Evolutionary conservation across 1,139 yeast species (phyloP).

Genomic region (Debaryomyces psychrophilus): DNA sequence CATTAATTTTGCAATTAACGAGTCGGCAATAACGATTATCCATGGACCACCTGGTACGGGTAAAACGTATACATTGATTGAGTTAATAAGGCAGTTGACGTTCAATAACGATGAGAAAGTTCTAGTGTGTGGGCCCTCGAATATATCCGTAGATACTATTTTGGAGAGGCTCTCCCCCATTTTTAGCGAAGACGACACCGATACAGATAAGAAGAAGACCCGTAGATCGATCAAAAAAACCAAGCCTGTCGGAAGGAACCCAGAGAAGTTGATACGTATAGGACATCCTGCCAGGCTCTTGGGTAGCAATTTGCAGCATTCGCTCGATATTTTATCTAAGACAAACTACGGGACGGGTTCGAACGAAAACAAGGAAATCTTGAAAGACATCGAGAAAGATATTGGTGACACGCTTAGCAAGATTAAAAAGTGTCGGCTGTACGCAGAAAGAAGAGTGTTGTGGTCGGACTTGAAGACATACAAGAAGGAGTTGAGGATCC

Average conservation of each 20-base stretch:
- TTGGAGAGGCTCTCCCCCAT: slow-evolving; percentile 68
- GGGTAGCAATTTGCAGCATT: slow-evolving; percentile 64
- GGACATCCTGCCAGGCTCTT: slow-evolving; percentile 94
- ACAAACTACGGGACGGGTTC: slow-evolving; percentile 29
- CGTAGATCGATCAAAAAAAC: slow-evolving; percentile 13
- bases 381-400: slow-evolving; percentile 71
- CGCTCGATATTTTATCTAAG: slow-evolving; percentile 74
- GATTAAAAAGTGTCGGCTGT: slow-evolving; percentile 66
- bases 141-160: slow-evolving; percentile 92
- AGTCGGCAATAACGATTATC: slow-evolving; percentile 47
- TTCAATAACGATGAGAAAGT: slow-evolving; percentile 62
- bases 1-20: slow-evolving; percentile 40
- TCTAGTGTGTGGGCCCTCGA: slow-evolving; percentile 93
- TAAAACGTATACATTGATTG: slow-evolving; percentile 82
- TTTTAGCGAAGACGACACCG: slow-evolving; percentile 21
- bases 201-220: slow-evolving; percentile 20
- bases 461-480: slow-evolving; percentile 72
- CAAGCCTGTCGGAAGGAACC: slow-evolving; percentile 21
- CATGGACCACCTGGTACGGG: slow-evolving; percentile 61
- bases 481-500: slow-evolving; percentile 64
- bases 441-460: slow-evolving; percentile 63
- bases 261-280: slow-evolving; percentile 68
- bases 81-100: slow-evolving; percentile 74
- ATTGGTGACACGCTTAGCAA: slow-evolving; percentile 62
- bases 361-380: slow-evolving; percentile 62